Base-by-base conservation (phyloP, 345 rosid genomes). In the Moringa oleifera region DNA sequence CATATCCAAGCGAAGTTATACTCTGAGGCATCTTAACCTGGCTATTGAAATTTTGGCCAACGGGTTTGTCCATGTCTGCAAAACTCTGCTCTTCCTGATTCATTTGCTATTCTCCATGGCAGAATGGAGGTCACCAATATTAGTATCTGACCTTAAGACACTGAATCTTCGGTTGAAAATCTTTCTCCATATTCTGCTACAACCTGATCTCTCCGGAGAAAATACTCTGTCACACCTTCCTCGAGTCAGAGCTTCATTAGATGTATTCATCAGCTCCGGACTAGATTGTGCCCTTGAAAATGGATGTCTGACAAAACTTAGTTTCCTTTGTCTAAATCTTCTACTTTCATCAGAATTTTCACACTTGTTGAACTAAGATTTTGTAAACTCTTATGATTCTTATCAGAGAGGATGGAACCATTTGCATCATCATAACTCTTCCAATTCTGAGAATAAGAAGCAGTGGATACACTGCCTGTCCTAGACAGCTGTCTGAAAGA, bases 41-140 rank as follows among this genome's bases (percentile, higher is more conserved):
- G 6, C 67, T 64, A 23, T 25, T 57, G 25, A 66, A 62, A 57
- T 57, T 50, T 25, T 15, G 51, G 20, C 63, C 20, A 58, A 46
- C n/a, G n/a, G n/a, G n/a, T 20, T 61, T 62, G 66, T 60, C 56
- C 52, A 62, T 31, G 55, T 55, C 61, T 25, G 65, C 57, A 21
- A 50, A 53, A 55, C 65, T 62, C 28, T 65, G 69, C 31, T 59
- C 68, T 61, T 61, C 68, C 52, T 72, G 75, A 57, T 45, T 36
- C 72, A 58, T 51, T 36, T 22, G 49, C 56, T 9, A 51, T 59
- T 61, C 58, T 57, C 75, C 13, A 25, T 21, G 31, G 23, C n/a
- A 62, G 64, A 28, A 41, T 18, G 58, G 31, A 1, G 12, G 24
- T 62, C 55, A 25, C 62, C 53, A 17, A 23, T 59, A 16, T 16